These are phyloP conservation scores for Aphanomyces astaci DNA, from an alignment of 352 stramenopile species.

Conservation along the genomic window DNA sequence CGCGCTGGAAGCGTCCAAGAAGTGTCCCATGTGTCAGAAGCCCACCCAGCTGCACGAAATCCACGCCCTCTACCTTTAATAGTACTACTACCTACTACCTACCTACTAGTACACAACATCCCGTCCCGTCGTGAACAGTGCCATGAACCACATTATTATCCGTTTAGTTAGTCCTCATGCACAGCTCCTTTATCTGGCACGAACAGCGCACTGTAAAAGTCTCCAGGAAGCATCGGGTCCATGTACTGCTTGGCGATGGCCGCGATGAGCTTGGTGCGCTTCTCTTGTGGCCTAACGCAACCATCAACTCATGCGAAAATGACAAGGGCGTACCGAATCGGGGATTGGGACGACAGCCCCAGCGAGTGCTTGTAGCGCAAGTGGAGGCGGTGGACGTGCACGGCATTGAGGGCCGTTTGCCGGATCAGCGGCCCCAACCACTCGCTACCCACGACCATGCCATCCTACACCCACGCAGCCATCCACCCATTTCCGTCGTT, in stretches of 20 bases:
- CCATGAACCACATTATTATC: too few species aligned
- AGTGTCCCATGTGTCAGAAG: conserved; percentile 18
- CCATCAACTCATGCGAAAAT: neutral
- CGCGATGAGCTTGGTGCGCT: conserved; percentile 60
- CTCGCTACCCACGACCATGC: conserved; percentile 73
- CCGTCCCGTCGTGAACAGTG: too few species aligned
- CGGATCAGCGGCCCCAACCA: conserved; percentile 76
- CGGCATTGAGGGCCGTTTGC: conserved; percentile 74
- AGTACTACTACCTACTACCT: neutral
- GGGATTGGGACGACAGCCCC: conserved; percentile 15
- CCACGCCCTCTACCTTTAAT: conserved; percentile 15
- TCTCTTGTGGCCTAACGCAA: conserved; percentile 41
- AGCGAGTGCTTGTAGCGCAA: conserved; percentile 20
- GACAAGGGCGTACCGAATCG: conserved; percentile 22
- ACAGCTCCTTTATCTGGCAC: conserved; percentile 9
- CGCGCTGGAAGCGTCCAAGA: neutral
- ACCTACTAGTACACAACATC: too few species aligned
- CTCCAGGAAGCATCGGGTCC: conserved; percentile 66
- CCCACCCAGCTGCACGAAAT: neutral
- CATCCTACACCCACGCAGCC: conserved; percentile 29
- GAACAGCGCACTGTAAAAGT: conserved; percentile 82
- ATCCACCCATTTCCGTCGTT: neutral
- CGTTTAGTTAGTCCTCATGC: too few species aligned
- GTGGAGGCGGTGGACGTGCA: conserved; percentile 20
- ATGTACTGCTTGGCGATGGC: conserved; percentile 75